Evolutionary conservation across 768 basidiomycete species (phyloP), one percentile per base, ranked within the genome.

Genomic region (Lactarius psammicola): DNA sequence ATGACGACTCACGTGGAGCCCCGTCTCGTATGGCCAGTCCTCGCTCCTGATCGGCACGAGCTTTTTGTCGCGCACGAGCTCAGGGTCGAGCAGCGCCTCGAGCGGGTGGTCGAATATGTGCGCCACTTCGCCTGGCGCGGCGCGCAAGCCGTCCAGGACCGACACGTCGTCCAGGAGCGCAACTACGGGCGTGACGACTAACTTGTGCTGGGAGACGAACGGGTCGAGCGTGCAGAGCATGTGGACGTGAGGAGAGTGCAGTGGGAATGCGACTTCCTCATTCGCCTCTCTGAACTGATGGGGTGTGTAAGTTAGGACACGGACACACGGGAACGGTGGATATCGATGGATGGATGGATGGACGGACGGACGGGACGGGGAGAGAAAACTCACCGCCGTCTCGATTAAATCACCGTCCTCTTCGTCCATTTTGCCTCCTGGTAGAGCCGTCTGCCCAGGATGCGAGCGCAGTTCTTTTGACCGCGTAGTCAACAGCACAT

Each of bases 401-500:
- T 82, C 76, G 11, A 87, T 75, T 2, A 90, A 78, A 72, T 83
- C 82, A 2, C 71, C 69, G 75, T 96, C 94, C 3, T 74, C 79
- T 4, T 83, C 81, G 68, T 95, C 93, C 42, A 82, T 80, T 71
- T 87, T 90, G 3, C 93, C 93, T 18, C 93, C 93, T 0, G 93
- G 93, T 0, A 94, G 75, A 1, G 92, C 92, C 4, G 90, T 92
- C 73, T 93, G 87, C 20, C 89, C 91, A 4, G 90, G 86, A 75
- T 93, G 90, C 0, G 87, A 84, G 33, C 90, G 79, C 13, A 93
- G 79, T 2, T 78, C 72, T 74, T 90, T 93, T 6, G 93, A 91
- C 11, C 94, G 84, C 4, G 94, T 96, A 1, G 94, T 96, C 61
- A 96, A 78, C 26, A 95, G 78, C 5, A 95, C 92, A 15, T 87